Base-by-base conservation (phyloP, 2,329 filamentous ascomycete genomes). In the Arachnomyces sp. region DNA sequence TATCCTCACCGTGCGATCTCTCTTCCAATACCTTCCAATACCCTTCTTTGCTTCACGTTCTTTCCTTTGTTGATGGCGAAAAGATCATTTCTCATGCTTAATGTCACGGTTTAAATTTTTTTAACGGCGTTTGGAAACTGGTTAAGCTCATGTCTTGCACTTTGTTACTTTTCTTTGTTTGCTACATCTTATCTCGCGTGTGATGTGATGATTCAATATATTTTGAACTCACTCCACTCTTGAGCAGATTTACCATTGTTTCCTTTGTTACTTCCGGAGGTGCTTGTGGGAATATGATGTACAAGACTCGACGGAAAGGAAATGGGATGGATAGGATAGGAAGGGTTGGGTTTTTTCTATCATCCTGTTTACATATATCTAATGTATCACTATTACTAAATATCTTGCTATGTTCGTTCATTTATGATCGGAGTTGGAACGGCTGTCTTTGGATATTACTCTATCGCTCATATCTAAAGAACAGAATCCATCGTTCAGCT, bases 31-130 rank as follows among this genome's bases (percentile, higher is more conserved):
- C 54, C 52, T 52, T 48, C 52, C 51, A 36, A 52, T 39, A 42
- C 49, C 39, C 42, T 34, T 46, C 32, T 30, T 46, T 41, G 38
- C 34, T 48, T 44, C 43, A 35, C 44, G 36, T 38, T 48, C 38
- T 37, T 42, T 54, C 48, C 50, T 52, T 60, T 48, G 54, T 54
- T 55, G 51, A 54, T 46, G 52, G n/a, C 49, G 45, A 45, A 43
- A 50, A 25, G 33, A 40, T 34, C 31, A 25, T 28, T 35, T 21
- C 15, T 16, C 16, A 21, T 35, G n/a, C 12, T 14, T 35, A 21
- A 35, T 16, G 33, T 35, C 15, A 35, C 17, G 33, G 15, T 12
- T 35, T n/a, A n/a, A n/a, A n/a, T n/a, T n/a, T n/a, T n/a, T n/a
- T 16, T 14, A 15, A 17, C 15, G 33, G 33, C 33, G 33, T 35